Conservation (phyloP, 129 eudicot species). For the Tanacetum coccineum region DNA sequence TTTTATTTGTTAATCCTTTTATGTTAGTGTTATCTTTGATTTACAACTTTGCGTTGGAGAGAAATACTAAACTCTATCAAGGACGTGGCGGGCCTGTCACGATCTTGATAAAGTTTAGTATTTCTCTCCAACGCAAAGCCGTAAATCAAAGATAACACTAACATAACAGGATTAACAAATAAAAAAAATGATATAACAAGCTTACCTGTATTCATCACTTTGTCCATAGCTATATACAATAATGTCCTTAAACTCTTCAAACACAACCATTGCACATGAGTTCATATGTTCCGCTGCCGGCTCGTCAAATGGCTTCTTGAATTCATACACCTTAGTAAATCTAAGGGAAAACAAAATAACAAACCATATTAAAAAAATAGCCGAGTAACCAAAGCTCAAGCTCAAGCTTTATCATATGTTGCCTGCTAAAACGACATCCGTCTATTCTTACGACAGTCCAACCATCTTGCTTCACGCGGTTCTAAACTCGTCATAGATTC, state of each 20-base stretch:
- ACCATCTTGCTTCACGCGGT: slow-evolving; percentile 49
- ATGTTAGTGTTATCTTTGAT: neutral
- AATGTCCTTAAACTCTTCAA: slow-evolving; percentile 66
- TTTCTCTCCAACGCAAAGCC: slow-evolving; percentile 77
- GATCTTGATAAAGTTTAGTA: slow-evolving; percentile 57
- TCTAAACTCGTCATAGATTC: slow-evolving; percentile 53
- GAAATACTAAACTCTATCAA: slow-evolving; percentile 57
- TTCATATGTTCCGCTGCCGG: slow-evolving; percentile 89
- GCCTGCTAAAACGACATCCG: slow-evolving; percentile 94
- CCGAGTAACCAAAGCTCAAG: neutral
- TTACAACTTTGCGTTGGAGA: slow-evolving; percentile 73
- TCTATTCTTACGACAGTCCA: slow-evolving; percentile 88
- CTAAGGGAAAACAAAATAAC: slow-evolving; percentile 35
- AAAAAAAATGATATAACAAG: neutral
- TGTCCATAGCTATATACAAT: slow-evolving; percentile 81
- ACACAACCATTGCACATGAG: slow-evolving; percentile 71
- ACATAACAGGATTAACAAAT: neutral
- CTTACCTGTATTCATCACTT: slow-evolving; percentile 92
- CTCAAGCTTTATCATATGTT: neutral
- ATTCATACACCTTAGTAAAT: slow-evolving; percentile 75
- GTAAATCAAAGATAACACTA: slow-evolving; percentile 10
- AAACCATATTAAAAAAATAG: slow-evolving; percentile 12
- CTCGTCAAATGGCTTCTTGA: slow-evolving; percentile 88
- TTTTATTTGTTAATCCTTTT: neutral
- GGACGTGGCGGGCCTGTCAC: slow-evolving; percentile 60